phyloP scores from a whole-genome alignment of 2,329 filamentous ascomycete species.

The Pyrenochaeta sp. region DNA sequence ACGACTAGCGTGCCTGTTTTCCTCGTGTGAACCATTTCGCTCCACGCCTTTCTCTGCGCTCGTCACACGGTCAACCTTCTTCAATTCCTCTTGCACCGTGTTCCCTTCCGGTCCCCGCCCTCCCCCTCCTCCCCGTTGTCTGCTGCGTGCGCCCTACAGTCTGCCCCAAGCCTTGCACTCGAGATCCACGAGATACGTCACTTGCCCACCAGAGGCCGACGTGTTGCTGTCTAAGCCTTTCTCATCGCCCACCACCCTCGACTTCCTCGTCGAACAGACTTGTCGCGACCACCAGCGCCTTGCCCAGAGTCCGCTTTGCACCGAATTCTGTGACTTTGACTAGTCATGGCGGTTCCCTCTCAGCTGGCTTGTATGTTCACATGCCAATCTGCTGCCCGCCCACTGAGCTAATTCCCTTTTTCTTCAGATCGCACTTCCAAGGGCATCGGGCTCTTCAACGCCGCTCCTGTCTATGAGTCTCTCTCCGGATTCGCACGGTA shows the following conservation, averaged over 20 bases:
- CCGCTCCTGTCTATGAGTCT: conserved; percentile 84
- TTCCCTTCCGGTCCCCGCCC: conserved; percentile 13
- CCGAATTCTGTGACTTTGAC: conserved; percentile 76
- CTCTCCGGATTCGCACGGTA: conserved; percentile 78
- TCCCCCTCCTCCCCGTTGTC: conserved; percentile 30
- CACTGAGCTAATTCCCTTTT: conserved; percentile 16
- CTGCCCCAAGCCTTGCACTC: conserved; percentile 32
- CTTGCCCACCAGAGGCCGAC: conserved; percentile 29
- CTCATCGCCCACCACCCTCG: conserved; percentile 34
- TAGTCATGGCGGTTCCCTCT: conserved; percentile 92
- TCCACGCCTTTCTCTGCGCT: too few species aligned
- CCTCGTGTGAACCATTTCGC: too few species aligned
- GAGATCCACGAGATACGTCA: conserved; percentile 38
- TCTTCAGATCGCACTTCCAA: conserved; percentile 91
- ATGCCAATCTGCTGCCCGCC: conserved; percentile 1
- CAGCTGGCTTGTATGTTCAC: conserved; percentile 81
- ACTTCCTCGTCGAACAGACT: conserved; percentile 34
- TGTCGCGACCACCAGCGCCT: conserved; percentile 43
- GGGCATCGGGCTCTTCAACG: conserved; percentile 92
- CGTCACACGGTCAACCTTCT: conserved; percentile 32
- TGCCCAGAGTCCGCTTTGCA: conserved; percentile 34
- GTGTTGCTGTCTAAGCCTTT: conserved; percentile 41
- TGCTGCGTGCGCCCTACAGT: conserved; percentile 41
- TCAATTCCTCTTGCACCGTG: conserved; percentile 29
- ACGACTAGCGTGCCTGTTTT: conserved; percentile 28